Conservation (phyloP, 106 monocot genomes). For the Dioscorea alata region DNA sequence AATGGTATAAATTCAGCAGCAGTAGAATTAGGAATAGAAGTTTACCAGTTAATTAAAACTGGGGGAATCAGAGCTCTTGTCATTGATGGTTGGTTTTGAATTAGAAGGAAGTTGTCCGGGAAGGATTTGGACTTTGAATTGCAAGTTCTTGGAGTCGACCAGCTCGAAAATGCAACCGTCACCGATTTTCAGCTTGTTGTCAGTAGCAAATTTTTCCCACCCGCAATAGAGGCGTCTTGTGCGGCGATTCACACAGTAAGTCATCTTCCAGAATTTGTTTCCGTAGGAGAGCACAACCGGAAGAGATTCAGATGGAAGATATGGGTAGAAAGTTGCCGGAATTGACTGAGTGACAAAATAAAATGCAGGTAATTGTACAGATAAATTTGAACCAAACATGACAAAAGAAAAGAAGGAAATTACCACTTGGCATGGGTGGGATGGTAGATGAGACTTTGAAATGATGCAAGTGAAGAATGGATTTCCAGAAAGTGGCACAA, state of each 20-base stretch:
- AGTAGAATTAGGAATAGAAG: too few relatives aligned
- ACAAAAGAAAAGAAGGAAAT: background rate
- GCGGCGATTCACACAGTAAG: conserved; percentile 9
- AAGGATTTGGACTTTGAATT: conserved; percentile 33
- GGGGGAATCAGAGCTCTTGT: background rate
- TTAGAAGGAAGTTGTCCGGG: conserved; percentile 12
- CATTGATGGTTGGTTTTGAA: background rate
- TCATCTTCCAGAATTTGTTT: conserved; percentile 21
- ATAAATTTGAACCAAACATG: background rate
- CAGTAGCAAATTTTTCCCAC: conserved; percentile 25
- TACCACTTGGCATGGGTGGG: conserved; percentile 50
- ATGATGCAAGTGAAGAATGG: conserved; percentile 47
- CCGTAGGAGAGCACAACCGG: conserved; percentile 5
- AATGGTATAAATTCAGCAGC: too few relatives aligned
- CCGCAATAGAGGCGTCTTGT: conserved; percentile 6
- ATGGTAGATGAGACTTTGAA: conserved; percentile 21
- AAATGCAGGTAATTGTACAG: background rate
- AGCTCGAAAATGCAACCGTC: conserved; percentile 43
- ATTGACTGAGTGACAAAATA: conserved; percentile 8
- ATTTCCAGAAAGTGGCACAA: conserved; percentile 40
- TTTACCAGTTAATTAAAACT: conserved; percentile 10
- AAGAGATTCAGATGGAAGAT: conserved; percentile 12
- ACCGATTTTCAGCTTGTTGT: conserved; percentile 28
- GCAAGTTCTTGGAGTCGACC: conserved; percentile 19
- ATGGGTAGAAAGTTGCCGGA: conserved; percentile 10